These are phyloP conservation scores for Globisporangium paddicum DNA, from an alignment of 352 stramenopile species.

Conservation along the genomic window DNA sequence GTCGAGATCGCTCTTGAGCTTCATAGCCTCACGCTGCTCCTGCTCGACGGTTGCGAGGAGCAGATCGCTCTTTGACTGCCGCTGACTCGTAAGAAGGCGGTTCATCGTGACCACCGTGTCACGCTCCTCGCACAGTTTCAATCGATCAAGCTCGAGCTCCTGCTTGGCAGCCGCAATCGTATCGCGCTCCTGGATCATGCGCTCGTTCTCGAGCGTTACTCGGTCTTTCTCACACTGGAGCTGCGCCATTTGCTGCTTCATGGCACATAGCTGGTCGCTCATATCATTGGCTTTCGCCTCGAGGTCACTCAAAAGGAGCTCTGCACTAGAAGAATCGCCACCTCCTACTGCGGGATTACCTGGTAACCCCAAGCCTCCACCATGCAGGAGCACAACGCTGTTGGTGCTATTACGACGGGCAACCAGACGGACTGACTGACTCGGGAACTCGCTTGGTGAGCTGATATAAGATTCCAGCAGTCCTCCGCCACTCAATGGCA, in stretches of 20 bases:
- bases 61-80: neutral
- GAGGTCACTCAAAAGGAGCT: constrained; percentile 19
- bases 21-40: constrained; percentile 2
- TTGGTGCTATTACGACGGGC: constrained; percentile 8
- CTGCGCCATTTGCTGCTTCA: constrained; percentile 11
- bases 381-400: constrained; percentile 11
- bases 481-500: neutral
- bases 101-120: neutral
- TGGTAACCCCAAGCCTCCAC: neutral
- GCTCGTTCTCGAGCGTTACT: neutral
- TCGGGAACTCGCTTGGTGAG: neutral
- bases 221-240: constrained; percentile 9
- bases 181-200: constrained; percentile 21
- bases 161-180: constrained; percentile 7
- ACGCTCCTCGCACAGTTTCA: constrained; percentile 8
- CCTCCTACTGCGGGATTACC: neutral
- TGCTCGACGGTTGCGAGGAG: neutral
- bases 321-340: constrained; percentile 6
- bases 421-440: neutral
- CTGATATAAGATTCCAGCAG: neutral
- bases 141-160: constrained; percentile 1
- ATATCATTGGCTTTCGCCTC: constrained; percentile 28
- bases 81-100: constrained; percentile 2
- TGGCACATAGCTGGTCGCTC: neutral
- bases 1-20: constrained; percentile 2